Evolutionary conservation across 169 alveolate genomes (phyloP).

Genomic region (Cystoisospora suis): DNA sequence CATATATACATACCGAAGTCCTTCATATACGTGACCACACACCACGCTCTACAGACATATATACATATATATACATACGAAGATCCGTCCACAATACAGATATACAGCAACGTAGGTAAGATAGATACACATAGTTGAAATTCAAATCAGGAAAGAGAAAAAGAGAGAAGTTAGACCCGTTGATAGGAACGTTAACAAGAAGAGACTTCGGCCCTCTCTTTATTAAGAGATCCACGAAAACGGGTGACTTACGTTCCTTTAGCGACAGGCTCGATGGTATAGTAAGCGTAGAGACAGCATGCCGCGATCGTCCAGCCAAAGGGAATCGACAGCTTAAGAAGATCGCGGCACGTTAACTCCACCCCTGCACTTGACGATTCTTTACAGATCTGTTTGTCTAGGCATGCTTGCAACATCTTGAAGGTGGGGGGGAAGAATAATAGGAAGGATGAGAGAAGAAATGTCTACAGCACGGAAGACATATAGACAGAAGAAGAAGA

Average conservation of each 20-base stretch:
- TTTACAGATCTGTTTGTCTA: background rate
- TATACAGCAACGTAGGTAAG: background rate
- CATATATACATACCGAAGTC: background rate
- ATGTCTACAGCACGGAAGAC: too few relatives aligned
- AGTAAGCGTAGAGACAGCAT: slow-evolving; percentile 25
- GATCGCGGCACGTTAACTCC: background rate
- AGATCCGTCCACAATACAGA: background rate
- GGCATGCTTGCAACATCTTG: background rate
- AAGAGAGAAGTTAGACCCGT: too few relatives aligned
- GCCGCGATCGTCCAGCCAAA: slow-evolving; percentile 20
- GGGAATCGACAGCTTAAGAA: background rate
- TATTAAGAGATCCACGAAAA: background rate
- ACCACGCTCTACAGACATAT: background rate
- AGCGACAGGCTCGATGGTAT: background rate
- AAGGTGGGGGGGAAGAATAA: background rate
- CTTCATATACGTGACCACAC: too few relatives aligned
- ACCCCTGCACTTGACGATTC: background rate
- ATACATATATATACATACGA: background rate
- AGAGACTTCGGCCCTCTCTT: background rate
- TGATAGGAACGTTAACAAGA: too few relatives aligned
- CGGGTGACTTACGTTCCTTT: background rate
- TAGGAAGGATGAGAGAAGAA: background rate
- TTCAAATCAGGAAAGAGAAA: too few relatives aligned
- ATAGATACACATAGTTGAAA: too few relatives aligned
- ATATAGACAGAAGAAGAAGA: too few relatives aligned